Percentiles rank a stretch among this genome's conserved stretches.
phyloP scores from a whole-genome alignment of 805 yeast species.

The Metschnikowia peoriensis region DNA sequence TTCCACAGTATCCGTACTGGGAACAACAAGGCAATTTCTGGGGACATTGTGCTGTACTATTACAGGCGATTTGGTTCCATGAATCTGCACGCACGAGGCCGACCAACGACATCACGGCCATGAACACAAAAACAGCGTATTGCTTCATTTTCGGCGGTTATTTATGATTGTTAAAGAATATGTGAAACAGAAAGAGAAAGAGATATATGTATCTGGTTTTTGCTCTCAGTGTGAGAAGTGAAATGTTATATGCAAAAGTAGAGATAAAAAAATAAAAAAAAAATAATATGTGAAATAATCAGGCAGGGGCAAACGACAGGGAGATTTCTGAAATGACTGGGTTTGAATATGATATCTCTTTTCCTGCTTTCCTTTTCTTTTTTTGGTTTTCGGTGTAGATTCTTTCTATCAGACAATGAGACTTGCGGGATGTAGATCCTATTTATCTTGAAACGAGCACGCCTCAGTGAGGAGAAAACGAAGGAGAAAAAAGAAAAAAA shows the following conservation, averaged over 20 bases:
- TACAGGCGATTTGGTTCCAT: constrained; percentile 42
- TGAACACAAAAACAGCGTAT: constrained; percentile 1
- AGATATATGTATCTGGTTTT: too few species aligned
- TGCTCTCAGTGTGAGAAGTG: too few species aligned
- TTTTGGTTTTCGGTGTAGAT: neutral
- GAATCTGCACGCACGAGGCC: constrained; percentile 10
- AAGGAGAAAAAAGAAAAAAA: neutral
- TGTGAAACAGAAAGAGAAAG: too few species aligned
- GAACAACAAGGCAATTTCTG: constrained; percentile 82
- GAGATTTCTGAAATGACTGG: neutral
- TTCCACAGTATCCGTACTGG: constrained; percentile 76
- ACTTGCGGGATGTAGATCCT: neutral
- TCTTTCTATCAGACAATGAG: neutral
- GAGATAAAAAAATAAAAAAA: too few species aligned
- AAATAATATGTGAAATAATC: too few species aligned
- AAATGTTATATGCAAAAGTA: too few species aligned
- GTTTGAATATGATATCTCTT: too few species aligned
- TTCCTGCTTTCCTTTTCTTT: too few species aligned
- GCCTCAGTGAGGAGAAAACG: neutral
- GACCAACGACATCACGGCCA: constrained; percentile 8
- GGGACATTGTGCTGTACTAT: constrained; percentile 62
- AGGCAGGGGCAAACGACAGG: neutral
- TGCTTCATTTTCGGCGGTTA: constrained; percentile 9
- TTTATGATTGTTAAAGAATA: too few species aligned
- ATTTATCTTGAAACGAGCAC: neutral